Conservation (phyloP, 768 basidiomycete species). For the Mycena galopus region DNA sequence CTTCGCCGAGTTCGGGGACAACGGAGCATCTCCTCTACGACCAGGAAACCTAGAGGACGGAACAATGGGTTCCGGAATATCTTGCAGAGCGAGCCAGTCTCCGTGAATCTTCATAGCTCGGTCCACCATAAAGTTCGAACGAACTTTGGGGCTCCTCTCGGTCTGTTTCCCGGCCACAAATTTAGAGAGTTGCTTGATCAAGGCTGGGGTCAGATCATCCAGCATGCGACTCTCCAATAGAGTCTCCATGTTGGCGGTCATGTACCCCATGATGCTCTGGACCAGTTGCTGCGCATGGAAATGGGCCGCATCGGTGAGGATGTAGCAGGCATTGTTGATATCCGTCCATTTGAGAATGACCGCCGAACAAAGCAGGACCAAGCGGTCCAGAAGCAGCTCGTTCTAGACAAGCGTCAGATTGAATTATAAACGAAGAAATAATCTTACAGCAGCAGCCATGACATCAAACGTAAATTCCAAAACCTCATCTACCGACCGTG, state of each 20-base stretch:
- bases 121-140: conserved; percentile 66
- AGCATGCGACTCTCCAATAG: conserved; percentile 86
- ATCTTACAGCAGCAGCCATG: conserved; percentile 82
- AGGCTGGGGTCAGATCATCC: conserved; percentile 75
- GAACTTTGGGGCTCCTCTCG: conserved; percentile 73
- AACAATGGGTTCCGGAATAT: conserved; percentile 72
- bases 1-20: conserved; percentile 28
- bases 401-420: conserved; percentile 61
- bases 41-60: conserved; percentile 42
- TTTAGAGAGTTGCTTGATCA: conserved; percentile 75
- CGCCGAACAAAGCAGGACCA: conserved; percentile 86
- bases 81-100: conserved; percentile 79
- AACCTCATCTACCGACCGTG: conserved; percentile 76
- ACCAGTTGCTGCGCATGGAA: conserved; percentile 80
- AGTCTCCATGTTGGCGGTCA: conserved; percentile 87
- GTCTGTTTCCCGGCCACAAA: conserved; percentile 72
- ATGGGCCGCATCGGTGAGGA: conserved; percentile 86
- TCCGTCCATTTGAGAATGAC: conserved; percentile 77
- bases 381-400: conserved; percentile 88
- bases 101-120: conserved; percentile 70
- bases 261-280: conserved; percentile 81
- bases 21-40: conserved; percentile 38
- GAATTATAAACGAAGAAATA: neutral
- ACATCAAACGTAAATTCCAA: conserved; percentile 91
- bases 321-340: conserved; percentile 80